Evolutionary conservation across 1,284 basidiomycete species (phyloP).

Genomic region (Neotropicomus parvogracilis): DNA sequence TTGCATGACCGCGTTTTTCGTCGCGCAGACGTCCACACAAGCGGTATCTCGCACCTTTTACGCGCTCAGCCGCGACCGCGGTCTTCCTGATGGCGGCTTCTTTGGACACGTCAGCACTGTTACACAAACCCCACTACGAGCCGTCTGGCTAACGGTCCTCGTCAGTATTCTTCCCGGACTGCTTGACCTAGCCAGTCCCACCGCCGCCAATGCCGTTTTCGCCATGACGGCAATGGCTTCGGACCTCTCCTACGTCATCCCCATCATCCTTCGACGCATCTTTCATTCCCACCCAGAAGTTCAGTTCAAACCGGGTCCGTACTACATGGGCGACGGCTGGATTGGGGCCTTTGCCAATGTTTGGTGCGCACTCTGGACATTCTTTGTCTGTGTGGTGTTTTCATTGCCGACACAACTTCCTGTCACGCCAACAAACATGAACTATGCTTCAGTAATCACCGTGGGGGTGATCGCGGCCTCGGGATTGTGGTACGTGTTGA

Average conservation of each 20-base stretch:
- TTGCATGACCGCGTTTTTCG: slow-evolving; percentile 80
- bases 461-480: slow-evolving; percentile 30
- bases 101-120: slow-evolving; percentile 66
- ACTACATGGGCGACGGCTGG: slow-evolving; percentile 75
- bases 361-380: slow-evolving; percentile 66
- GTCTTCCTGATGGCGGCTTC: slow-evolving; percentile 77
- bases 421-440: slow-evolving; percentile 71
- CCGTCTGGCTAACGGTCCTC: slow-evolving; percentile 77
- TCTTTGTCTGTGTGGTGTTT: slow-evolving; percentile 69
- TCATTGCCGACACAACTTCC: slow-evolving; percentile 70
- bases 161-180: slow-evolving; percentile 69
- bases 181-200: slow-evolving; percentile 72
- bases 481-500: slow-evolving; percentile 22
- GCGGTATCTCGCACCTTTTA: slow-evolving; percentile 86
- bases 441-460: slow-evolving; percentile 57
- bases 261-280: slow-evolving; percentile 67
- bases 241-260: slow-evolving; percentile 72
- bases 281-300: slow-evolving; percentile 83
- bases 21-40: slow-evolving; percentile 78
- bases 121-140: slow-evolving; percentile 78
- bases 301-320: slow-evolving; percentile 83
- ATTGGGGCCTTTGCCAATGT: slow-evolving; percentile 65
- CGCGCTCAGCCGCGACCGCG: slow-evolving; percentile 85
- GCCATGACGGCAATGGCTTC: slow-evolving; percentile 72
- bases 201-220: slow-evolving; percentile 84